A percentile compares a stretch with the other conserved stretches of the same genome.
Evolutionary conservation across 2,329 filamentous ascomycete species (phyloP).

Genomic region (Trichoderma koningii): DNA sequence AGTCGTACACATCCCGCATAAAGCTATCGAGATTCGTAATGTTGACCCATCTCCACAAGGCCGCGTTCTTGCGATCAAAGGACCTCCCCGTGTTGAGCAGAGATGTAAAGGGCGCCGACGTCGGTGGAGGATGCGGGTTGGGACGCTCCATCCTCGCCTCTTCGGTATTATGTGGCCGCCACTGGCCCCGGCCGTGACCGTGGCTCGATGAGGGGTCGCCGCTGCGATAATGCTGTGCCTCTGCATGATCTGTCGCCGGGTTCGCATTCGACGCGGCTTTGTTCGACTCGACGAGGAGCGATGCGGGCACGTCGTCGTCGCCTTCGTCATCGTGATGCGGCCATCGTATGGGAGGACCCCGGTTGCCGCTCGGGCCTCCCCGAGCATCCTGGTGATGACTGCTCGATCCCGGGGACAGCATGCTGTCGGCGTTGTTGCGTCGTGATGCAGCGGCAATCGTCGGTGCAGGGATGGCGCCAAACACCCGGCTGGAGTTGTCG

Average conservation of each 20-base stretch:
- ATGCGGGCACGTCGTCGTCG: slow-evolving; percentile 65
- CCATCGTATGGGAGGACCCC: slow-evolving; percentile 33
- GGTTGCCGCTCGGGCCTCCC: slow-evolving; percentile 8
- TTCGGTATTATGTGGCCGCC: slow-evolving; percentile 55
- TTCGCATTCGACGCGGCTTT: slow-evolving; percentile 34
- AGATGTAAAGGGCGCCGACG: slow-evolving; percentile 35
- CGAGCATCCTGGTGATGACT: slow-evolving; percentile 20
- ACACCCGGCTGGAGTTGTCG: slow-evolving; percentile 55
- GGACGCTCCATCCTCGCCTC: slow-evolving; percentile 55
- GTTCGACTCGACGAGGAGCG: slow-evolving; percentile 61
- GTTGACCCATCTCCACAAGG: slow-evolving; percentile 92
- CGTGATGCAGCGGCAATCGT: slow-evolving; percentile 51
- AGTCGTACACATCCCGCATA: slow-evolving; percentile 80
- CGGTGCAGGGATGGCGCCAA: slow-evolving; percentile 54
- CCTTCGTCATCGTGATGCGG: slow-evolving; percentile 50
- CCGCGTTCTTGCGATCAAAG: slow-evolving; percentile 63
- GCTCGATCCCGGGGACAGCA: slow-evolving; percentile 31
- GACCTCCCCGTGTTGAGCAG: slow-evolving; percentile 36
- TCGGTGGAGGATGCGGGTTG: slow-evolving; percentile 32
- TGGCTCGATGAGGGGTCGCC: slow-evolving; percentile 35
- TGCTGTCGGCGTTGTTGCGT: slow-evolving; percentile 47
- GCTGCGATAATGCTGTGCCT: slow-evolving; percentile 18
- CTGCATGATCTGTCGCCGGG: slow-evolving; percentile 31
- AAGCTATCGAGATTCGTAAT: slow-evolving; percentile 88
- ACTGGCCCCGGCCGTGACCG: slow-evolving; percentile 50